Evolutionary conservation across 2,329 filamentous ascomycete genomes (phyloP).

Genomic region (Camillea tinctor): DNA sequence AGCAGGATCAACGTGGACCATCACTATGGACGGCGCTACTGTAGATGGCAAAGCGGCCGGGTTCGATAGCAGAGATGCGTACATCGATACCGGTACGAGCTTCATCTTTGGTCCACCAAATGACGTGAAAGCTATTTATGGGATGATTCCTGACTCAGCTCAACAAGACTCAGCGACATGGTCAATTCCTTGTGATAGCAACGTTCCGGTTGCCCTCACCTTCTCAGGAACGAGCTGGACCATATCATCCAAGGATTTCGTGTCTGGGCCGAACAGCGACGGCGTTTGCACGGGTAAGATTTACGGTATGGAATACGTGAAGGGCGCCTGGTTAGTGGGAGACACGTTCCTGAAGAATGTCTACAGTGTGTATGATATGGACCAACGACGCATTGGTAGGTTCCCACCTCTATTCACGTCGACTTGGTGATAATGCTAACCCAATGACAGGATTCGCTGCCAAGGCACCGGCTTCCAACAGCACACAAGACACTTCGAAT

Average conservation of each 20-base stretch:
- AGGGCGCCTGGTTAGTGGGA: slow-evolving; percentile 73
- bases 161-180: slow-evolving; percentile 60
- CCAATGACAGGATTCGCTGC: slow-evolving; percentile 36
- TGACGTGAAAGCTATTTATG: slow-evolving; percentile 68
- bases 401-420: slow-evolving; percentile 7
- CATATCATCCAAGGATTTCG: slow-evolving; percentile 70
- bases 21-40: slow-evolving; percentile 64
- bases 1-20: slow-evolving; percentile 62
- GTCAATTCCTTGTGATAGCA: slow-evolving; percentile 70
- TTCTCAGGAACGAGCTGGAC: slow-evolving; percentile 68
- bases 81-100: slow-evolving; percentile 82
- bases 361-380: slow-evolving; percentile 80
- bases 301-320: slow-evolving; percentile 67
- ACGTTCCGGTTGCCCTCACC: slow-evolving; percentile 57
- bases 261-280: slow-evolving; percentile 46
- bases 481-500: slow-evolving; percentile 20
- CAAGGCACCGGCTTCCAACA: slow-evolving; percentile 25
- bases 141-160: slow-evolving; percentile 60
- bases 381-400: slow-evolving; percentile 62
- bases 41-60: slow-evolving; percentile 59
- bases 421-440: slow-evolving; percentile 3
- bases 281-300: slow-evolving; percentile 68
- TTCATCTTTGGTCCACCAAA: slow-evolving; percentile 70
- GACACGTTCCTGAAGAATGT: slow-evolving; percentile 89
- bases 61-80: slow-evolving; percentile 59